Evolutionary conservation across 129 eudicot species (phyloP).

Genomic region (Heracleum sosnowskyi): DNA sequence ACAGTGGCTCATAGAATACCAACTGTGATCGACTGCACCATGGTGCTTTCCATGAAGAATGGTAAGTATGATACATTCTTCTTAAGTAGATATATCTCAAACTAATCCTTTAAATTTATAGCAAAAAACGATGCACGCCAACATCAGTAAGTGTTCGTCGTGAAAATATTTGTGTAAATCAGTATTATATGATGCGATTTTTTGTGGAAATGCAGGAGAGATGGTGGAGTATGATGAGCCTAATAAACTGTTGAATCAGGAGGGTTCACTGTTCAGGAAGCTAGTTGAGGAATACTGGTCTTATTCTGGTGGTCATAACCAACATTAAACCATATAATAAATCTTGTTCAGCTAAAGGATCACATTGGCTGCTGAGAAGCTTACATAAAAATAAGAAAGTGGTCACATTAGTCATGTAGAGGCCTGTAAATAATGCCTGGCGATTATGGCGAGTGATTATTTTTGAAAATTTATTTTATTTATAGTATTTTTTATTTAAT

Average conservation of each 20-base stretch:
- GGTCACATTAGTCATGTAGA: too few species aligned
- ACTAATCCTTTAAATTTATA: neutral
- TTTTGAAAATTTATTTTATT: too few species aligned
- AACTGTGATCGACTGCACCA: slow-evolving; percentile 60
- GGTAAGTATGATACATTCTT: slow-evolving; percentile 26
- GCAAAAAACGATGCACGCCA: neutral
- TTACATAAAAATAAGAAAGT: too few species aligned
- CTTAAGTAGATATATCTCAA: neutral
- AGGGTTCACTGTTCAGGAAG: slow-evolving; percentile 40
- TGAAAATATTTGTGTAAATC: too few species aligned
- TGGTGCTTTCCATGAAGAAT: slow-evolving; percentile 56
- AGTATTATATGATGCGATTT: neutral
- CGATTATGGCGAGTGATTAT: too few species aligned
- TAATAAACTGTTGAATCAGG: slow-evolving; percentile 30
- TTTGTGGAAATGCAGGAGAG: slow-evolving; percentile 28
- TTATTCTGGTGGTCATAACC: slow-evolving; percentile 10
- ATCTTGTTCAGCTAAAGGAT: neutral
- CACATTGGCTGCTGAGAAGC: neutral
- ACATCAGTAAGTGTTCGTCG: neutral
- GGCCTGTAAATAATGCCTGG: too few species aligned
- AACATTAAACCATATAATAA: neutral
- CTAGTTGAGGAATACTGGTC: slow-evolving; percentile 65
- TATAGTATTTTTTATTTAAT: too few species aligned
- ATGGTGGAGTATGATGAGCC: slow-evolving; percentile 59
- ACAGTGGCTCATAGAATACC: slow-evolving; percentile 85